Base-by-base conservation (phyloP, 805 yeast genomes). In the Diddensiella transvaalensis region DNA sequence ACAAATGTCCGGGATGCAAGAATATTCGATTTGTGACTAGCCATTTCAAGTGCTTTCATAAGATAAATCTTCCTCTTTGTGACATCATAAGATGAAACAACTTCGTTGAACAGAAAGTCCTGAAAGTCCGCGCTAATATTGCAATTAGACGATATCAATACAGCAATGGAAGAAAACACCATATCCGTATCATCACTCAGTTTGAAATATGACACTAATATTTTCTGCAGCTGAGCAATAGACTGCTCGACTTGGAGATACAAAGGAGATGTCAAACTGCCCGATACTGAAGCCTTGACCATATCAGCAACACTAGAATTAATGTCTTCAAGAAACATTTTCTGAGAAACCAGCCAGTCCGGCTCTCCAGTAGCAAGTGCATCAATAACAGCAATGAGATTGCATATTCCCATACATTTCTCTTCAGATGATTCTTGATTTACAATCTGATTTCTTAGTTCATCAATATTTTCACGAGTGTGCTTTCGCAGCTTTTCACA, bases 201-300 rank as follows among this genome's bases (percentile, higher is more conserved):
- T 10, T 66, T 56, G 42, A 76, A 60, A 54, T 66, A 71, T 3
- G 50, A 48, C 4, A 78, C 69, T 48, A 75, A 75, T 0, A 80
- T 49, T 0, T 46, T 41, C 61, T 87, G 91, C 40, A 87, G 71
- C 47, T 77, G 80, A 21, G 75, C 75, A 22, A 85, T 68, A 0
- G 93, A 80, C 60, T 85, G 89, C 29, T 77, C 83, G 2, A 87
- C 72, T 60, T 85, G 87, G 60, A 89, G 77, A 51, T 83, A 87
- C 17, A 79, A 70, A 0, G 82, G 70, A 0, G 89, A 81, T 1
- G 78, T 72, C 49, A 80, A 63, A 0, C 78, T 65, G 1, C 77
- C 65, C 1, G 65, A 55, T 39, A 65, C 61, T 36, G 76, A 73
- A 33, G 75, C 66, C 2, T 64, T 58, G 1, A 71, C 63, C 18